These are phyloP conservation scores for Pleurotus eryngii DNA, from an alignment of 768 basidiomycete species.

Conservation along the genomic window DNA sequence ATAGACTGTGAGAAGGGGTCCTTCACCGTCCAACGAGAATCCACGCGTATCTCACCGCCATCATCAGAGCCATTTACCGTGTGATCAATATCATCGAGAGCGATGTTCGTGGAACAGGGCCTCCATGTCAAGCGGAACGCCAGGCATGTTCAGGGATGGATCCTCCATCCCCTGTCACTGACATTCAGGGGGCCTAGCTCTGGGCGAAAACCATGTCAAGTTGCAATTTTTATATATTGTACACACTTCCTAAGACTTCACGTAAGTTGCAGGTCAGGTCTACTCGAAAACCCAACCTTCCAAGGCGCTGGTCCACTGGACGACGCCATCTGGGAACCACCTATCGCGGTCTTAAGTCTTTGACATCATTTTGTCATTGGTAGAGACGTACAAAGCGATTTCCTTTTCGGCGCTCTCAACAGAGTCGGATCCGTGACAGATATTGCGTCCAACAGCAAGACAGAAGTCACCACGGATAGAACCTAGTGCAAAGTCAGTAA, in stretches of 20 bases:
- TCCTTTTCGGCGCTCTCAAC: conserved; percentile 93
- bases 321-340: conserved; percentile 88
- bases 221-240: neutral
- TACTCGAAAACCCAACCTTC: conserved; percentile 82
- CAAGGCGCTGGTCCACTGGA: conserved; percentile 65
- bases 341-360: conserved; percentile 29
- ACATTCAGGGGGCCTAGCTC: no score
- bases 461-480: conserved; percentile 96
- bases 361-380: no score
- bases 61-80: neutral
- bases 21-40: conserved; percentile 21
- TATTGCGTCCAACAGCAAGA: conserved; percentile 92
- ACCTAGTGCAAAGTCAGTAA: conserved; percentile 40
- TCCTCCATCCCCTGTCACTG: no score
- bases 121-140: neutral
- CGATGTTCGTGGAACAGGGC: conserved; percentile 1
- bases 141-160: no score
- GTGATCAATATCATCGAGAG: neutral
- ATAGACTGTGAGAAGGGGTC: conserved; percentile 1
- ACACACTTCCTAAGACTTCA: conserved; percentile 12
- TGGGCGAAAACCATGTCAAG: no score
- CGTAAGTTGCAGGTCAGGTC: conserved; percentile 15
- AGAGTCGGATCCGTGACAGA: conserved; percentile 88
- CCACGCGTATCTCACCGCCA: conserved; percentile 4
- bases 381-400: conserved; percentile 72